Percentiles rank a stretch among this genome's conserved stretches.
Evolutionary conservation across 495 filamentous ascomycete genomes (phyloP).

Genomic region (Talaromyces wortmannii): DNA sequence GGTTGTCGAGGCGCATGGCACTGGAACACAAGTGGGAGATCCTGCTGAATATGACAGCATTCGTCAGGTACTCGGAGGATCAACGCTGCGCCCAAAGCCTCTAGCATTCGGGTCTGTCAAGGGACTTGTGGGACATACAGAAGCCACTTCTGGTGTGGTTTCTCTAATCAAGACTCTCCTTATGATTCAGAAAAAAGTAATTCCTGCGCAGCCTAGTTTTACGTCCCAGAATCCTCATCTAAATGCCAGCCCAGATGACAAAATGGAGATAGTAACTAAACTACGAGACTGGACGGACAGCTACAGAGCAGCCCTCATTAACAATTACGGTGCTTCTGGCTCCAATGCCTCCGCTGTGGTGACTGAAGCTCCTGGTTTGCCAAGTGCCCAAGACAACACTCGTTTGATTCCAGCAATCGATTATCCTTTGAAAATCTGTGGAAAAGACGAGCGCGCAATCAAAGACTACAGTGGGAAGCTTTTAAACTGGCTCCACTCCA

Average conservation of each 20-base stretch:
- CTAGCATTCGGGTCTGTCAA: constrained; percentile 39
- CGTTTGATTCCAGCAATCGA: constrained; percentile 5
- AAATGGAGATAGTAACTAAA: constrained; percentile 27
- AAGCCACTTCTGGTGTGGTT: constrained; percentile 39
- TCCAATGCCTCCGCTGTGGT: constrained; percentile 33
- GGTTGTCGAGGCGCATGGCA: constrained; percentile 74
- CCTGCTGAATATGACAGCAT: constrained; percentile 50
- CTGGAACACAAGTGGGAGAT: constrained; percentile 68
- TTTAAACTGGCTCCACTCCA: constrained; percentile 7
- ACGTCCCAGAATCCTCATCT: constrained; percentile 30
- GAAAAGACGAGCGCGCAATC: constrained; percentile 19
- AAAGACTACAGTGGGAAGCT: constrained; percentile 8
- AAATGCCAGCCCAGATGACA: constrained; percentile 18
- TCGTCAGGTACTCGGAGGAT: constrained; percentile 23
- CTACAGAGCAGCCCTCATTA: constrained; percentile 33
- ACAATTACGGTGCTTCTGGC: constrained; percentile 42
- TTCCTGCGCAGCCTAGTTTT: constrained; percentile 37
- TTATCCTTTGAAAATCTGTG: constrained; percentile 24
- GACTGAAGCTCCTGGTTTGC: constrained; percentile 6
- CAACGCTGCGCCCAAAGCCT: constrained; percentile 6
- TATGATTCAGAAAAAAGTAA: constrained; percentile 38
- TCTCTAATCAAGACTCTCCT: constrained; percentile 38
- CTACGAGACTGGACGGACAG: constrained; percentile 22
- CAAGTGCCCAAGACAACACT: neutral
- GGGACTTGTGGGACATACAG: constrained; percentile 43